phyloP scores from a whole-genome alignment of 2,329 filamentous ascomycete genomes.

The Aaosphaeria arxii region DNA sequence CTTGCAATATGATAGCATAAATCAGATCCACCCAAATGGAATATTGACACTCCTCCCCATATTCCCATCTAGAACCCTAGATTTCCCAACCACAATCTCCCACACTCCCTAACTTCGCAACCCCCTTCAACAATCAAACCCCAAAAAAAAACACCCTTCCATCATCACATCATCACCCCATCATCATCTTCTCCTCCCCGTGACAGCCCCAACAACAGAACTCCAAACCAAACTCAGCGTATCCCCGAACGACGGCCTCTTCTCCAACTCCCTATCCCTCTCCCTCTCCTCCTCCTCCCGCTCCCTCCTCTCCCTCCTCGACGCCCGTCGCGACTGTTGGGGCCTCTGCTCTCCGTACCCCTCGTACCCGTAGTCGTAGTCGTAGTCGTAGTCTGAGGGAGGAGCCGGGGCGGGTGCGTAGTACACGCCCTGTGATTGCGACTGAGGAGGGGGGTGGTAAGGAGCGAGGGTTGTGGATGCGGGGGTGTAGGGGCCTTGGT shows the following conservation, averaged over 20 bases:
- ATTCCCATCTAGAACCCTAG: no score
- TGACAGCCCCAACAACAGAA: conserved; percentile 6
- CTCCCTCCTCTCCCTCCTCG: no score
- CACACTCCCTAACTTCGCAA: no score
- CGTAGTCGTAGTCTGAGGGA: conserved; percentile 8
- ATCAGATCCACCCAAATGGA: no score
- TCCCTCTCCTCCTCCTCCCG: neutral
- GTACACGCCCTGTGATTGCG: neutral
- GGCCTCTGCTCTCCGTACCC: neutral
- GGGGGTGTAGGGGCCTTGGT: neutral
- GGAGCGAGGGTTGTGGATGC: neutral
- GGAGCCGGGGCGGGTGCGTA: neutral
- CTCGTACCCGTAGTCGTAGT: conserved; percentile 3
- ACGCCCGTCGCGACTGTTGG: no score
- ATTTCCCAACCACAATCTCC: no score
- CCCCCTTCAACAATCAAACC: no score
- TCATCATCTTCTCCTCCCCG: no score
- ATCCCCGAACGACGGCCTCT: conserved; percentile 25
- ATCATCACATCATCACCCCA: no score
- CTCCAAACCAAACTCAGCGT: conserved; percentile 18
- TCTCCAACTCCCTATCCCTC: conserved; percentile 14
- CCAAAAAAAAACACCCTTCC: no score
- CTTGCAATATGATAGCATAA: no score
- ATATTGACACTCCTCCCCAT: no score
- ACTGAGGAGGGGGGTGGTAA: neutral